Evolutionary conservation across 148 eudicot species (phyloP).

Genomic region (Bassia scoparia): DNA sequence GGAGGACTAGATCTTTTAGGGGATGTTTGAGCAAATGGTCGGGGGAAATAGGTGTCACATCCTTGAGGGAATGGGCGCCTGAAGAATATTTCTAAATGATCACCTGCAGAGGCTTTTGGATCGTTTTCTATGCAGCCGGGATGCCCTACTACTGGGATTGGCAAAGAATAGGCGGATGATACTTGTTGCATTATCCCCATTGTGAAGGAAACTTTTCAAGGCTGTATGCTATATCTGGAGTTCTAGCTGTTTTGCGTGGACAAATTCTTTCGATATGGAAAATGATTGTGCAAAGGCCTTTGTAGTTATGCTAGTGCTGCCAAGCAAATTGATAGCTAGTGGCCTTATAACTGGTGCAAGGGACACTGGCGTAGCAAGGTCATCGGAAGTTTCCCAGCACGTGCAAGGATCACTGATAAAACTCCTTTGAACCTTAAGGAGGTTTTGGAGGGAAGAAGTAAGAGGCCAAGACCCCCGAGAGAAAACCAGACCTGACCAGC

Average conservation of each 20-base stretch:
- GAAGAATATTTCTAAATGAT: conserved; percentile 83
- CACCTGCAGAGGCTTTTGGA: conserved; percentile 85
- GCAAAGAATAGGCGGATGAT: conserved; percentile 73
- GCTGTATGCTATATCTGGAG: conserved; percentile 72
- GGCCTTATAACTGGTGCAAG: conserved; percentile 75
- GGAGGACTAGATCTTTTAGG: conserved; percentile 70
- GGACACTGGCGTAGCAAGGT: conserved; percentile 76
- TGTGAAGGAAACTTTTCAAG: conserved; percentile 76
- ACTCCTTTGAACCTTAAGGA: conserved; percentile 70
- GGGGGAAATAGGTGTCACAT: conserved; percentile 53
- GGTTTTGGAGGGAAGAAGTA: conserved; percentile 78
- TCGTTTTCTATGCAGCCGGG: conserved; percentile 68
- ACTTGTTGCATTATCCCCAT: conserved; percentile 53
- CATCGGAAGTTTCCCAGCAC: conserved; percentile 79
- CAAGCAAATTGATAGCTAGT: conserved; percentile 75
- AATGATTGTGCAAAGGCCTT: conserved; percentile 73
- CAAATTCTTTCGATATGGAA: conserved; percentile 83
- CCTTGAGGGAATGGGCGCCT: conserved; percentile 75
- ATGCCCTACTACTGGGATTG: conserved; percentile 88
- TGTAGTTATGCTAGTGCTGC: conserved; percentile 66
- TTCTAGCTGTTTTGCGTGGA: conserved; percentile 68
- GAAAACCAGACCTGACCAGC: conserved; percentile 48
- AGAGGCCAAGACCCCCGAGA: conserved; percentile 66
- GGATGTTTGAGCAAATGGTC: conserved; percentile 54
- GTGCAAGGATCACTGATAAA: conserved; percentile 66